phyloP scores from a whole-genome alignment of 306 rosid species.

The Ochetophila trinervis region DNA sequence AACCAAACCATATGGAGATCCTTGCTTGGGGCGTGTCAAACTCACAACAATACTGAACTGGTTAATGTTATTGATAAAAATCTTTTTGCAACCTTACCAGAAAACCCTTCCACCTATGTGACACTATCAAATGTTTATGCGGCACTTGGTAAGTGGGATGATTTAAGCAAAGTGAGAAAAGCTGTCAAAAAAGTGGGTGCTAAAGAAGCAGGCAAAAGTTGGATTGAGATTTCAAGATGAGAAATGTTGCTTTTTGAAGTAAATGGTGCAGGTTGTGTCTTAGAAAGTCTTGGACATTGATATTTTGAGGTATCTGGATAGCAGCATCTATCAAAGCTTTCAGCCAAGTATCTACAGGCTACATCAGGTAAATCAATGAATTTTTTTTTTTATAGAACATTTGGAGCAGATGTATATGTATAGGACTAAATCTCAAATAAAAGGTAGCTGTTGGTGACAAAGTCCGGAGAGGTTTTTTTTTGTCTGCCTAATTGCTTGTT shows the following conservation, averaged over 20 bases:
- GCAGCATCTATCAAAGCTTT: not conserved
- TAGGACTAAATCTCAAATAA: not conserved
- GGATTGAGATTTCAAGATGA: constrained; percentile 73
- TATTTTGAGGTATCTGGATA: not conserved
- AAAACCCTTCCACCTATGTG: constrained; percentile 69
- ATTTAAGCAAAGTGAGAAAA: constrained; percentile 54
- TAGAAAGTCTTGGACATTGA: not conserved
- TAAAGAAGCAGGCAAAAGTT: constrained; percentile 78
- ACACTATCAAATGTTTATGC: constrained; percentile 74
- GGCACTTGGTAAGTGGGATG: constrained; percentile 74
- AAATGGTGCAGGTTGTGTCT: constrained; percentile 9
- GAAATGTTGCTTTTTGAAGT: constrained; percentile 24
- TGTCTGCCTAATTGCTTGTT: not conserved
- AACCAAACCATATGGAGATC: constrained; percentile 66
- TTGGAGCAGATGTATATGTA: not conserved
- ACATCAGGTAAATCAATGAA: not conserved
- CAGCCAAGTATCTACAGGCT: not conserved
- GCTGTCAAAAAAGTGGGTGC: constrained; percentile 48
- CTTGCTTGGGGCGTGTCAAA: constrained; percentile 70
- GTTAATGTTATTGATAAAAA: constrained; percentile 49
- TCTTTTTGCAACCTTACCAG: constrained; percentile 53
- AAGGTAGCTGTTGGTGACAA: not conserved
- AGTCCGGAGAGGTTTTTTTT: constrained; percentile 6
- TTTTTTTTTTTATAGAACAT: not conserved
- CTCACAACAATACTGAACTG: constrained; percentile 53